Conservation (phyloP, 1,284 basidiomycete genomes). For the Papiliotrema laurentii region DNA sequence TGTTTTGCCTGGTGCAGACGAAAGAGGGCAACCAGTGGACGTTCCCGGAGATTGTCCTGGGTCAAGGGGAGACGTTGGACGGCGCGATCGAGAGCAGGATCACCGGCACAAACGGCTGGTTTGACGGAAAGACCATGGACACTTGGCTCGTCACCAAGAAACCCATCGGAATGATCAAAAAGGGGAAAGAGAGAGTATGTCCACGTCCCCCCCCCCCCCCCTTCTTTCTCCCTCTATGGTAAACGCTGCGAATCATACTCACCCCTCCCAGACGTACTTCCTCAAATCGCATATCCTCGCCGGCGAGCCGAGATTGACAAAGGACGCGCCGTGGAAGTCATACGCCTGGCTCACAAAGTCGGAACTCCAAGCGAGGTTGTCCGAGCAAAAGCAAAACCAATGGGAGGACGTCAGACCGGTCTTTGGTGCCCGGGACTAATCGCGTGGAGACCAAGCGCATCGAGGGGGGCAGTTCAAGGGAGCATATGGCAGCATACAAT, state of each 20-base stretch:
- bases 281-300: constrained; percentile 45
- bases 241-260: neutral
- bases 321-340: constrained; percentile 21
- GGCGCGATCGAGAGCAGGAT: constrained; percentile 32
- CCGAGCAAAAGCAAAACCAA: constrained; percentile 33
- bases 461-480: neutral
- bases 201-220: constrained; percentile 17
- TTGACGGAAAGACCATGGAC: constrained; percentile 42
- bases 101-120: constrained; percentile 27
- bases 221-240: too few relatives aligned
- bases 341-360: constrained; percentile 40
- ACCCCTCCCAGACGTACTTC: constrained; percentile 41
- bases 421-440: too few relatives aligned
- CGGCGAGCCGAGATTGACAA: constrained; percentile 35
- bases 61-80: constrained; percentile 36
- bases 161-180: constrained; percentile 38
- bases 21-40: constrained; percentile 64
- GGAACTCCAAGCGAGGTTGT: constrained; percentile 35
- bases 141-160: constrained; percentile 47
- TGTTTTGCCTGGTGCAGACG: constrained; percentile 73
- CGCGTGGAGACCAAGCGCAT: too few relatives aligned
- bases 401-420: constrained; percentile 41
- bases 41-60: constrained; percentile 56
- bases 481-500: neutral
- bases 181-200: constrained; percentile 37